Evolutionary conservation across 202 grass and related monocot genomes (phyloP), one percentile per base, ranked within the genome.

Genomic region (Miscanthus sacchariflorus): DNA sequence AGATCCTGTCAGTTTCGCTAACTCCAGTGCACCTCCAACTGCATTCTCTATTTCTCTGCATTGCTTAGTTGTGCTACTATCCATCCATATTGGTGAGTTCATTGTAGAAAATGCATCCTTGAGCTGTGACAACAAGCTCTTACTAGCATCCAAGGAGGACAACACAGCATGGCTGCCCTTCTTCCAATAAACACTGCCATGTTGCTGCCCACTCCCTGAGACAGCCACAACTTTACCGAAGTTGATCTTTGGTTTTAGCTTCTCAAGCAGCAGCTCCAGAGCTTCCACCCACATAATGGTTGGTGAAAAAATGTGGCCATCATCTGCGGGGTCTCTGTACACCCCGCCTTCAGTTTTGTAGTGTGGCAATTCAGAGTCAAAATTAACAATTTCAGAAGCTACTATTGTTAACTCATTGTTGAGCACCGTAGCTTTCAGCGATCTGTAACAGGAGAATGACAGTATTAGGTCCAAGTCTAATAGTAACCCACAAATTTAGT

Each of bases 81-180:
- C 97, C 97, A 99, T 99, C 97, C 97, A 99, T 95, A 99, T 79
- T 25, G 97, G 97, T 38, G 94, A 96, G 49, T 96, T 91, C 81
- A 73, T 83, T 24, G 89, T 89, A 82, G 94, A 96, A 81, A 99
- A 99, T 45, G 88, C 92, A 81, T 93, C 73, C 77, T 88, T 91
- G 30, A 99, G 76, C 69, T 96, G 97, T 19, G 44, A 49, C 39
- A 77, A 24, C 82, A 99, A 93, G 59, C 78, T 87, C 86, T 95
- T 93, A 81, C 74, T 84, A 54, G 90, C 81, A 87, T 95, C 84
- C 89, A 99, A 85, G 45, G 92, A 96, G 75, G 97, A 86, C 44
- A 99, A 67, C 2, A 90, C 73, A 13, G 52, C 59, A 68, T 95
- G 72, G 23, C 91, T 85, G 23, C 90, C 86, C 78, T 96, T 99